Percentiles rank a stretch among this genome's conserved stretches.
Evolutionary conservation across 805 yeast species (phyloP).

Genomic region (Grigorovia humatica): DNA sequence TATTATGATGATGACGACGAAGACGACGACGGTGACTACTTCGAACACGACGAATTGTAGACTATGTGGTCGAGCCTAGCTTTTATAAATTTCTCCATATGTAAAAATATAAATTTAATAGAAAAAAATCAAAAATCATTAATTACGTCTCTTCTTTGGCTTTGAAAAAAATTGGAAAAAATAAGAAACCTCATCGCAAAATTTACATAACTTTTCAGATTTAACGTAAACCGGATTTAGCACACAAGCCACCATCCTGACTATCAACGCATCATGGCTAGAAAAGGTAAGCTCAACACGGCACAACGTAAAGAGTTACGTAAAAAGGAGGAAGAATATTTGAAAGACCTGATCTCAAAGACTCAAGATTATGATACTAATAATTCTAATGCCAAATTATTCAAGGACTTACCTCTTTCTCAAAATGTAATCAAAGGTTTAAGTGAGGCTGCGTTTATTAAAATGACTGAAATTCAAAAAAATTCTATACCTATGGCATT

Average conservation of each 20-base stretch:
- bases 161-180: background rate
- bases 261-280: slow-evolving; percentile 26
- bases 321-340: slow-evolving; percentile 27
- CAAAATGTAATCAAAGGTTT: slow-evolving; percentile 58
- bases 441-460: slow-evolving; percentile 64
- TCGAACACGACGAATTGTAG: slow-evolving; percentile 62
- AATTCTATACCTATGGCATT: slow-evolving; percentile 67
- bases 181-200: slow-evolving; percentile 3
- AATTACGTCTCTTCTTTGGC: background rate
- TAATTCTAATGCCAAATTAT: slow-evolving; percentile 35
- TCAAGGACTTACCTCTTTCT: slow-evolving; percentile 72
- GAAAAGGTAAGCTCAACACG: slow-evolving; percentile 25
- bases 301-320: slow-evolving; percentile 32
- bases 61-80: slow-evolving; percentile 3
- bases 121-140: background rate
- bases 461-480: slow-evolving; percentile 78
- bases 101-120: background rate
- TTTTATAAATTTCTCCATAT: background rate
- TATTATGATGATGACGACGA: slow-evolving; percentile 44
- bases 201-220: background rate
- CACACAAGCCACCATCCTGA: background rate
- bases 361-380: slow-evolving; percentile 46
- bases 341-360: slow-evolving; percentile 37
- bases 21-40: slow-evolving; percentile 43
- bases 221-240: background rate